phyloP scores from a whole-genome alignment of 208 protist genomes.

The Trypanosoma boissoni region DNA sequence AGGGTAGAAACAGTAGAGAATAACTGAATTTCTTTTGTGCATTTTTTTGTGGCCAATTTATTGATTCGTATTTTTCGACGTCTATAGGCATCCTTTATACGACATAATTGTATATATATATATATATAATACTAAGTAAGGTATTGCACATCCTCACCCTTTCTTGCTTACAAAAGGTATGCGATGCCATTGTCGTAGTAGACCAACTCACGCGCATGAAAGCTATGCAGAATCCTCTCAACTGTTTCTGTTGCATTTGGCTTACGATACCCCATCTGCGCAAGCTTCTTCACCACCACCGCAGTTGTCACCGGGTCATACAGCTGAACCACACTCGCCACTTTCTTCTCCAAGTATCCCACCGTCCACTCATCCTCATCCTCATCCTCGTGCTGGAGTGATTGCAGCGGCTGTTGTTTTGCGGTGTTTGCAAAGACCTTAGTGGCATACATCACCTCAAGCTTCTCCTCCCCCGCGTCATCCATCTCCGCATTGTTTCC shows the following conservation, averaged over 20 bases:
- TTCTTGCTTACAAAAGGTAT: conserved; percentile 53
- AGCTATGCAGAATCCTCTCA: conserved; percentile 51
- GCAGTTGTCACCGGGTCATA: conserved; percentile 77
- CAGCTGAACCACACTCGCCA: conserved; percentile 74
- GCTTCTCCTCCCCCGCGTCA: background rate
- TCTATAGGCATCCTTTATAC: background rate
- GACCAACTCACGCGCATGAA: conserved; percentile 77
- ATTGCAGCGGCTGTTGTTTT: background rate
- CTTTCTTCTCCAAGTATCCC: conserved; percentile 47
- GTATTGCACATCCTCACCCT: background rate
- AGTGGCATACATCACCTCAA: conserved; percentile 12
- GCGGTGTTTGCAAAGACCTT: conserved; percentile 12
- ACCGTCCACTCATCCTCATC: conserved; percentile 22
- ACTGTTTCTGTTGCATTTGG: conserved; percentile 34
- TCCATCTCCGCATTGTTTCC: background rate
- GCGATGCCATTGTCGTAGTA: conserved; percentile 83
- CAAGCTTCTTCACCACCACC: conserved; percentile 76
- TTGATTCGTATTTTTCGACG: background rate
- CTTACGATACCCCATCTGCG: conserved; percentile 60
- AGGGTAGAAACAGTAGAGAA: too few species aligned
- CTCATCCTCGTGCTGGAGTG: conserved; percentile 10
- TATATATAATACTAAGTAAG: background rate
- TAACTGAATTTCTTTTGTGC: conserved; percentile 16
- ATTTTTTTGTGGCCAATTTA: background rate
- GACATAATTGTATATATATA: background rate